Evolutionary conservation across 1,139 yeast genomes (phyloP).

Genomic region (Saccharomyces hybrid): DNA sequence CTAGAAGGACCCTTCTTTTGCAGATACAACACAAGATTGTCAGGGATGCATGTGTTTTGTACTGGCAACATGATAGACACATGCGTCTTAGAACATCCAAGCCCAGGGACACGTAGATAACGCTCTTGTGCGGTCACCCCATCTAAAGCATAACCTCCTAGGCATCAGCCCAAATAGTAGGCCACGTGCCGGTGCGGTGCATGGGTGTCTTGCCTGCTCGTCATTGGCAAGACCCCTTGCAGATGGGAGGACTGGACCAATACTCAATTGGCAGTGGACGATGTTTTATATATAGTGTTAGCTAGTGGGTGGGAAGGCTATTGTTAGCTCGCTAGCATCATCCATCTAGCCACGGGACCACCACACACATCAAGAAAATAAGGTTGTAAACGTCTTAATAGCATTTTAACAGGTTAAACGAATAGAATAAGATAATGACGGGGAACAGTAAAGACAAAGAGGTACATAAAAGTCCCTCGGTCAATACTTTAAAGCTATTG

Average conservation of each 20-base stretch:
- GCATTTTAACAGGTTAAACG: not conserved
- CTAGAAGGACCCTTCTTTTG: not conserved
- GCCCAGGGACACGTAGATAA: not conserved
- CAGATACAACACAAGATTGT: not conserved
- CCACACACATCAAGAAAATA: not conserved
- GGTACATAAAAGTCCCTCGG: slow-evolving; percentile 10
- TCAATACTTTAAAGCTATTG: slow-evolving; percentile 16
- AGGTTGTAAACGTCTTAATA: not conserved
- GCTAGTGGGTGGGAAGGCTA: too few species aligned
- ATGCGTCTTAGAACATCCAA: not conserved
- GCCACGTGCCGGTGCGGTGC: not conserved
- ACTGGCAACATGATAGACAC: not conserved
- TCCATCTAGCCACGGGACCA: not conserved
- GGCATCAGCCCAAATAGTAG: not conserved
- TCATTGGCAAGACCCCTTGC: slow-evolving; percentile 1
- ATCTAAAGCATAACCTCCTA: not conserved
- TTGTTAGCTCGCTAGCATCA: not conserved
- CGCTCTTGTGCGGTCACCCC: not conserved
- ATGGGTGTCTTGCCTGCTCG: not conserved
- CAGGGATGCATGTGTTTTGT: not conserved
- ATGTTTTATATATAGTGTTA: not conserved
- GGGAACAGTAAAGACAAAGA: slow-evolving; percentile 1
- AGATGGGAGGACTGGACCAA: not conserved
- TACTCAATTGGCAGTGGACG: not conserved
- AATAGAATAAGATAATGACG: not conserved